Base-by-base conservation (phyloP, 169 alveolate species). In the Babesia caballi region DNA sequence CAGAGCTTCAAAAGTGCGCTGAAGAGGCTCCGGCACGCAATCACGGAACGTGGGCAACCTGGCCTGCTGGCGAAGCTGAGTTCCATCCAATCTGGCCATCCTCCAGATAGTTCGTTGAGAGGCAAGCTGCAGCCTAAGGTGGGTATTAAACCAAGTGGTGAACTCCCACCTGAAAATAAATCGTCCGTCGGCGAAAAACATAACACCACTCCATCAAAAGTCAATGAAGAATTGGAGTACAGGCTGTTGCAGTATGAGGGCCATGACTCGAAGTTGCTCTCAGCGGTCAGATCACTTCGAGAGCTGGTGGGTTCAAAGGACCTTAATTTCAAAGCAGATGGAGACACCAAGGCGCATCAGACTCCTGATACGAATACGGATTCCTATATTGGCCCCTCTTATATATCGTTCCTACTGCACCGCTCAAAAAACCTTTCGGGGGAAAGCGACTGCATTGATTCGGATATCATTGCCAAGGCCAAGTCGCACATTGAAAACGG, bases 211-310 rank as follows among this genome's bases (percentile, higher is more conserved):
- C n/a, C n/a, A n/a, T n/a, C n/a, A n/a, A n/a, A n/a, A 0, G 50
- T 50, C 1, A 54, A 73, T 17, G 52, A 65, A 6, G 80, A 66
- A 5, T 19, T 76, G 38, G 80, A 76, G 38, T 63, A 40, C 54
- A 19, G 54, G 21, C 35, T 76, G 21, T 19, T 76, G 44, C 28
- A 33, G 30, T 66, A 54, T 49, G 85, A 76, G 36, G 85, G 78
- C 3, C 1, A 36, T 9, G 58, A 67, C 6, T 59, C 66, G 4
- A 35, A 15, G 68, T 5, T 51, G 21, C 23, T 67, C 23, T 25
- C 41, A 3, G 21, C 51, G 2, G 67, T 67, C 7, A 67, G 6
- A 56, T 68, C 25, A 21, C 5, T 67, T 3, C 52, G 23, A 0
- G 23, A 63, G 49, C 50, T 21, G 61, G n/a, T 52, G 36, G 3